Conservation (phyloP, 2,329 filamentous ascomycete genomes). For the Trichoderma harzianum region DNA sequence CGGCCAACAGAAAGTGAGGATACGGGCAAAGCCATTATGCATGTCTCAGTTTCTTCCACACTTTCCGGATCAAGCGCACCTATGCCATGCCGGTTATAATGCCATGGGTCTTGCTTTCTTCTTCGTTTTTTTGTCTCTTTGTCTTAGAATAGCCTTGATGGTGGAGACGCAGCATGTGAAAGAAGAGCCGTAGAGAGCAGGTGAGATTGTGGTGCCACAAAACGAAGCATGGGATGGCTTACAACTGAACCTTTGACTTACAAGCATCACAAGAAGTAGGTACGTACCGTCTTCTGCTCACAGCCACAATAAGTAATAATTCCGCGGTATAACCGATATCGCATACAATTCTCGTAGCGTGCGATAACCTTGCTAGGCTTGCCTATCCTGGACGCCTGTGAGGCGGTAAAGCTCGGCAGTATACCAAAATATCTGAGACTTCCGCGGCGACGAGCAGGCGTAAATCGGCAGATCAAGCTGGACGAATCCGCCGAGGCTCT, state of each 20-base stretch:
- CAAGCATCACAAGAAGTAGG: neutral
- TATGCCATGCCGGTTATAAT: neutral
- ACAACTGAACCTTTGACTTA: neutral
- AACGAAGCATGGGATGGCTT: neutral
- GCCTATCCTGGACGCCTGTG: constrained; percentile 28
- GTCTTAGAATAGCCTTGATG: neutral
- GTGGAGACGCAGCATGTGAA: neutral
- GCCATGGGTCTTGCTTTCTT: neutral
- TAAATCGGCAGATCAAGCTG: constrained; percentile 15
- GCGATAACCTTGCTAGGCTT: constrained; percentile 1
- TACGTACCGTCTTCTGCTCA: neutral
- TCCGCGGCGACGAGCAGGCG: neutral
- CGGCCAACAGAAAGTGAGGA: constrained; percentile 19
- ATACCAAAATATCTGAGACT: constrained; percentile 33
- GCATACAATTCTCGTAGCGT: neutral
- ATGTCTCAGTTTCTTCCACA: constrained; percentile 27
- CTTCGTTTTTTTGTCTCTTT: neutral
- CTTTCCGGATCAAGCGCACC: constrained; percentile 16
- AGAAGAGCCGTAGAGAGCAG: neutral
- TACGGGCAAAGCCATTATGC: constrained; percentile 23
- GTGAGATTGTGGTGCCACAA: neutral
- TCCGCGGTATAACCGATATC: neutral
- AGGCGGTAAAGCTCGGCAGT: constrained; percentile 35
- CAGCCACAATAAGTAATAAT: neutral
- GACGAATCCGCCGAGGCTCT: constrained; percentile 13